Evolutionary conservation across 163 green algal species (phyloP).

Genomic region (Trebouxia gelatinosa): DNA sequence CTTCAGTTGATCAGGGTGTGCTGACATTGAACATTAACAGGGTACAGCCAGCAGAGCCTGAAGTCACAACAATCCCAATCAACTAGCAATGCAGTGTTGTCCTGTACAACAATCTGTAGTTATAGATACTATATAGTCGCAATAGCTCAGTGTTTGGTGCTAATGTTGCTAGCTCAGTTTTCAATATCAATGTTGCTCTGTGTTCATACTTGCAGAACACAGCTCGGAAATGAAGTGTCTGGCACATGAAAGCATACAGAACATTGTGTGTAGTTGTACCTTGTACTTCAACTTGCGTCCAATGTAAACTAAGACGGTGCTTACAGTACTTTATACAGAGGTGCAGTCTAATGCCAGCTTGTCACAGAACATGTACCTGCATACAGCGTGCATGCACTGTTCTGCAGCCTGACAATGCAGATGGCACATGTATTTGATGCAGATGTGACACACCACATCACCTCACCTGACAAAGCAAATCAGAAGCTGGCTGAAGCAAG

Average conservation of each 20-base stretch:
- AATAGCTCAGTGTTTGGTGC: neutral
- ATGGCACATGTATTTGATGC: too few species aligned
- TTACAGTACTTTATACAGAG: too few species aligned
- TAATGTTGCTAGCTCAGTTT: neutral
- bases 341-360: neutral
- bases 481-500: too few species aligned
- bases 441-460: too few species aligned
- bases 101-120: neutral
- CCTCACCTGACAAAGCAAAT: too few species aligned
- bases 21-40: constrained; percentile 4
- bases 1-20: constrained; percentile 24
- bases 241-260: neutral
- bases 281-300: fast-evolving
- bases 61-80: constrained; percentile 24
- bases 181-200: neutral
- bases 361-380: neutral
- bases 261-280: neutral
- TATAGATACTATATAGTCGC: neutral
- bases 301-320: too few species aligned
- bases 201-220: neutral
- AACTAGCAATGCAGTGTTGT: neutral
- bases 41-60: constrained; percentile 16
- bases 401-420: too few species aligned
- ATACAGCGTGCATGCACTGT: neutral
- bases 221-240: neutral